Conservation (phyloP, 2,329 filamentous ascomycete species). For the Scopulariopsis brevicaulis region DNA sequence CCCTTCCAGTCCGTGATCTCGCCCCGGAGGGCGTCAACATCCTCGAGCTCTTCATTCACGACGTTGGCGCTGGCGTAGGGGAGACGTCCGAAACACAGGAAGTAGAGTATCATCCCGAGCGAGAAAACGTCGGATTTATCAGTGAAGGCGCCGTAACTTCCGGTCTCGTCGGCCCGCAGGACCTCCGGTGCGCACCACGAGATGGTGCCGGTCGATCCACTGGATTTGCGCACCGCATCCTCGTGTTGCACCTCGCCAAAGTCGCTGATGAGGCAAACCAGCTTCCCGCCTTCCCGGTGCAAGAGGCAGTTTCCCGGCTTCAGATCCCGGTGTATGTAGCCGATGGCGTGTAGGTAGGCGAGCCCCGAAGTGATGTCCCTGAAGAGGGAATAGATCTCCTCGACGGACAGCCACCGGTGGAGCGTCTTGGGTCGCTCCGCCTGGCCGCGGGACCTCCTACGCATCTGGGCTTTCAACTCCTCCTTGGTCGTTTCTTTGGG, state of each 20-base stretch:
- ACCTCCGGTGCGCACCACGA: slow-evolving; percentile 98
- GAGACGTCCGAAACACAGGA: slow-evolving; percentile 86
- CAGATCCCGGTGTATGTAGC: slow-evolving; percentile 91
- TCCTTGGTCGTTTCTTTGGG: slow-evolving; percentile 61
- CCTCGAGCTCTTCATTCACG: slow-evolving; percentile 83
- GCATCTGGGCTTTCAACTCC: slow-evolving; percentile 77
- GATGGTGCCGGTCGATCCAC: slow-evolving; percentile 88
- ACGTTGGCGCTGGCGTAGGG: slow-evolving; percentile 79
- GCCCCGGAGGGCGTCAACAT: slow-evolving; percentile 70
- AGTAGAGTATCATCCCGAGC: slow-evolving; percentile 95
- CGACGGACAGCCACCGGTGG: slow-evolving; percentile 49
- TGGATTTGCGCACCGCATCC: slow-evolving; percentile 72
- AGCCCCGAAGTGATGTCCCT: slow-evolving; percentile 88
- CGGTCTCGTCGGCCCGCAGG: slow-evolving; percentile 54
- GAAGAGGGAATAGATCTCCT: slow-evolving; percentile 96
- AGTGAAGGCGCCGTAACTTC: slow-evolving; percentile 82
- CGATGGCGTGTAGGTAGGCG: slow-evolving; percentile 78
- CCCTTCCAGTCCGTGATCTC: slow-evolving; percentile 86
- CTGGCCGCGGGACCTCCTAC: slow-evolving; percentile 70
- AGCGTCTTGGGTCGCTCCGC: slow-evolving; percentile 48
- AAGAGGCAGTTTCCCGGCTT: slow-evolving; percentile 94
- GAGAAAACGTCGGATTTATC: slow-evolving; percentile 98
- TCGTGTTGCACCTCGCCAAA: slow-evolving; percentile 93
- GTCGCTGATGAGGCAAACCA: slow-evolving; percentile 84
- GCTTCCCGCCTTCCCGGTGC: slow-evolving; percentile 59